Conservation (phyloP, 2,329 filamentous ascomycete genomes). For the Ophiostoma sp. region DNA sequence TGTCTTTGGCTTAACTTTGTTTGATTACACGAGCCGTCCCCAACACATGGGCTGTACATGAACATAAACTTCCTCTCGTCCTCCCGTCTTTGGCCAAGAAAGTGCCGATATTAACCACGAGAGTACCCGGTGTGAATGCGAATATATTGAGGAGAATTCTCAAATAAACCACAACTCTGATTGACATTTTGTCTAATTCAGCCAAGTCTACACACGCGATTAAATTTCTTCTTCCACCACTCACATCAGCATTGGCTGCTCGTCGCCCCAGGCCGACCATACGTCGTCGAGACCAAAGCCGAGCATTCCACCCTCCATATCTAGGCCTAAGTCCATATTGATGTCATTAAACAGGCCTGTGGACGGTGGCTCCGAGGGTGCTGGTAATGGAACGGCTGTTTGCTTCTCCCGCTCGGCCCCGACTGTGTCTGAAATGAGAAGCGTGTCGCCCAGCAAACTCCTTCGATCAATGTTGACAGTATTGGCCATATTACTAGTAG, state of each 20-base stretch:
- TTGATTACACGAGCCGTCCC: neutral
- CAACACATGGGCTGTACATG: neutral
- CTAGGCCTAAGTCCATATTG: neutral
- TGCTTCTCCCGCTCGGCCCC: neutral
- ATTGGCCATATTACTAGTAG: neutral
- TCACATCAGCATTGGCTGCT: neutral
- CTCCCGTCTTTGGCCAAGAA: neutral
- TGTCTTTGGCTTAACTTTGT: neutral
- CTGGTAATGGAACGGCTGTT: neutral
- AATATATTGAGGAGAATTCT: neutral
- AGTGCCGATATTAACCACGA: neutral
- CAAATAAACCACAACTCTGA: neutral
- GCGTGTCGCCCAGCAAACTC: neutral
- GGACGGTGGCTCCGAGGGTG: neutral
- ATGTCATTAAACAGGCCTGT: neutral
- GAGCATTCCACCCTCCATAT: neutral
- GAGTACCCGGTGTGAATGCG: neutral
- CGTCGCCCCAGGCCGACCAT: slow-evolving; percentile 7
- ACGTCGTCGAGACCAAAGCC: slow-evolving; percentile 3
- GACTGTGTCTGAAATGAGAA: neutral
- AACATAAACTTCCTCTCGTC: neutral
- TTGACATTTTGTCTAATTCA: neutral
- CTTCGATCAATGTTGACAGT: too few relatives aligned
- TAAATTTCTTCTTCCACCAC: neutral
- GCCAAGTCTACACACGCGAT: neutral